Base-by-base conservation (phyloP, 1,139 yeast genomes). In the Suhomyces chickasaworum region DNA sequence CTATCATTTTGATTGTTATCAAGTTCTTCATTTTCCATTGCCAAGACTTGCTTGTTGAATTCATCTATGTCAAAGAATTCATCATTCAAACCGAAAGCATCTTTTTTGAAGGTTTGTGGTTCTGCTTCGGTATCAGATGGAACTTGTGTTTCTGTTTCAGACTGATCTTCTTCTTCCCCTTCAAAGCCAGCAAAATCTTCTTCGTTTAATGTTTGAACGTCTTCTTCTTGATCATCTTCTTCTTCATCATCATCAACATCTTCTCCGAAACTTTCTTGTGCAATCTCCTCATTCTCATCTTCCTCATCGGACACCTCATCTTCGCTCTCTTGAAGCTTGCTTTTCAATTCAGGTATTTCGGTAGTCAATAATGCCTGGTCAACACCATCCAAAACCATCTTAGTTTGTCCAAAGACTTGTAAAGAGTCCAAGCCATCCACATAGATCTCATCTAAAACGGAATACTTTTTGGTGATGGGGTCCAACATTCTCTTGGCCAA, bases 381-480 rank as follows among this genome's bases (percentile, higher is more conserved):
- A 20, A 83, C 83, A 4, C 83, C 84, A 48, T 86, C 93, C 38
- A 89, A 73, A 23, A 93, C 85, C 71, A 93, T 78, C 65, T 86
- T 89, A 3, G 89, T 84, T 65, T 93, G 98, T 45, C 95, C 96
- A 89, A 91, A 93, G 0, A 93, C 91, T 63, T 93, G 98, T 36
- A 86, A 81, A 13, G 96, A 84, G 63, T 89, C 97, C 48, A 93
- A 73, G 1, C 97, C 98, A 45, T 89, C 95, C 21, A 87, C 77
- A 56, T 85, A 83, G 22, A 93, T 76, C 61, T 89, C 90, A 64
- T 91, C 96, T 32, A 93, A 73, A 5, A 86, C 86, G 1, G 95
- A 83, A 61, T 81, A 81, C 27, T 75, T 67, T 44, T 73, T 68
- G 4, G 86, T 78, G 41, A 87, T 73, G 6, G 91, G 89, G 59